phyloP scores from a whole-genome alignment of 1,284 basidiomycete species.

The Golubevia pallescens region DNA sequence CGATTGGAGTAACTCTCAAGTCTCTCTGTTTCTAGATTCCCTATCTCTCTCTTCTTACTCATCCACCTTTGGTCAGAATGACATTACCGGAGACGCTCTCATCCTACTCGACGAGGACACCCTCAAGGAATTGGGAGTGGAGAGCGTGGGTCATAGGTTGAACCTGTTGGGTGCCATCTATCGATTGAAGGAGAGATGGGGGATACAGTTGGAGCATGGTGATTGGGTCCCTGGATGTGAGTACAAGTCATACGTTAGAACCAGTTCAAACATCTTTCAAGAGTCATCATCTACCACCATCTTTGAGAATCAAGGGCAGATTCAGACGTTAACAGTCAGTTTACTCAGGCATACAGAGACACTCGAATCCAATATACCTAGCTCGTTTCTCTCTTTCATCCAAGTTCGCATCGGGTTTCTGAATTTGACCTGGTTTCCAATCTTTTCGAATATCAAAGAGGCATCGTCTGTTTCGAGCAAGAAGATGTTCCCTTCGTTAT shows the following conservation, averaged over 20 bases:
- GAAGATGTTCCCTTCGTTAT: too few species aligned
- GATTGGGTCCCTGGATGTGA: slow-evolving; percentile 47
- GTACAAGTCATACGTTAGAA: neutral
- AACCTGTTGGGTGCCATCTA: slow-evolving; percentile 48
- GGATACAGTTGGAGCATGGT: slow-evolving; percentile 51
- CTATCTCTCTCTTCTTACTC: slow-evolving; percentile 24
- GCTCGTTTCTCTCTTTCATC: too few species aligned
- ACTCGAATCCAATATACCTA: too few species aligned
- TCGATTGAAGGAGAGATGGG: slow-evolving; percentile 43
- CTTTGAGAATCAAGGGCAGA: too few species aligned
- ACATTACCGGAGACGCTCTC: slow-evolving; percentile 58
- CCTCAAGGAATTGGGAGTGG: slow-evolving; percentile 52
- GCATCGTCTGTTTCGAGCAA: too few species aligned
- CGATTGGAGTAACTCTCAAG: slow-evolving; percentile 39
- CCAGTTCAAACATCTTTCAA: too few species aligned
- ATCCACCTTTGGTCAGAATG: slow-evolving; percentile 26
- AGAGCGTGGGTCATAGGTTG: slow-evolving; percentile 52
- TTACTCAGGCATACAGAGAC: too few species aligned
- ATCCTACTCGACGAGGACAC: slow-evolving; percentile 54
- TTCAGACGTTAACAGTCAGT: too few species aligned
- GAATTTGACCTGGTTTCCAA: too few species aligned
- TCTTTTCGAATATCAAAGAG: too few species aligned
- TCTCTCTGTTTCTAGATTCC: slow-evolving; percentile 40
- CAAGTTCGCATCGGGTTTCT: too few species aligned
- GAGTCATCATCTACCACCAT: too few species aligned